Evolutionary conservation across 2,329 filamentous ascomycete species (phyloP).

Genomic region (Teratosphaeria destructans): DNA sequence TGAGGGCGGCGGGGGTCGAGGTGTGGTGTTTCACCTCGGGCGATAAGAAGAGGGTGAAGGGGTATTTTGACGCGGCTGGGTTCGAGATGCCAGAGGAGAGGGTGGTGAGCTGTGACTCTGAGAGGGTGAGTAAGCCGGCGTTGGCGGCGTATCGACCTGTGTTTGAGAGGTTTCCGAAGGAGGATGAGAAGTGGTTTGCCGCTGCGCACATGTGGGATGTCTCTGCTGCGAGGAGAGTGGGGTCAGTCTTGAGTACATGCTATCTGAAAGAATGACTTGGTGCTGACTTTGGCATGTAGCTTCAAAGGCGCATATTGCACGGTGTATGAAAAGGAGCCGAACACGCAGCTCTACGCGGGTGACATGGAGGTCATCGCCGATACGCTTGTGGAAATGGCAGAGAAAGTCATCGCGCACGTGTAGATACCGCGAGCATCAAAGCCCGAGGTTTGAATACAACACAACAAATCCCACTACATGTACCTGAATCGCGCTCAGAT

Average conservation of each 20-base stretch:
- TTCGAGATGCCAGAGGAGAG: constrained; percentile 43
- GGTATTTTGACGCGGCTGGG: constrained; percentile 42
- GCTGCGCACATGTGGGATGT: constrained; percentile 54
- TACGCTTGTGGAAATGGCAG: neutral
- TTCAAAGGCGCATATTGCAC: constrained; percentile 45
- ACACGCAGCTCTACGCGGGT: constrained; percentile 38
- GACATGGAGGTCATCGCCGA: constrained; percentile 1
- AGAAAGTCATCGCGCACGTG: neutral
- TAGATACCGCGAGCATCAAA: neutral
- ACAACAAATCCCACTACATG: neutral
- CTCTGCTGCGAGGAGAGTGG: constrained; percentile 40
- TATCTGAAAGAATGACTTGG: neutral
- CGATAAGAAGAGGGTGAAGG: constrained; percentile 39
- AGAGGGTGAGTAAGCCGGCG: constrained; percentile 42
- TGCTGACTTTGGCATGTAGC: constrained; percentile 7
- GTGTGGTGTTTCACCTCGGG: constrained; percentile 47
- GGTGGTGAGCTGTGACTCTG: constrained; percentile 41
- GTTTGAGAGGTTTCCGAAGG: constrained; percentile 30
- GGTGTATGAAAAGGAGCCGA: constrained; percentile 43
- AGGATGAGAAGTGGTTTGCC: constrained; percentile 43
- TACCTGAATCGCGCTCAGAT: neutral
- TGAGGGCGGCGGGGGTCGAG: constrained; percentile 39
- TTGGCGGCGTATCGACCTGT: constrained; percentile 37
- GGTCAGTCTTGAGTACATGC: constrained; percentile 15
- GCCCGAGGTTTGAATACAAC: neutral